phyloP scores from a whole-genome alignment of 768 basidiomycete genomes.

The Tylopilus intermedius region DNA sequence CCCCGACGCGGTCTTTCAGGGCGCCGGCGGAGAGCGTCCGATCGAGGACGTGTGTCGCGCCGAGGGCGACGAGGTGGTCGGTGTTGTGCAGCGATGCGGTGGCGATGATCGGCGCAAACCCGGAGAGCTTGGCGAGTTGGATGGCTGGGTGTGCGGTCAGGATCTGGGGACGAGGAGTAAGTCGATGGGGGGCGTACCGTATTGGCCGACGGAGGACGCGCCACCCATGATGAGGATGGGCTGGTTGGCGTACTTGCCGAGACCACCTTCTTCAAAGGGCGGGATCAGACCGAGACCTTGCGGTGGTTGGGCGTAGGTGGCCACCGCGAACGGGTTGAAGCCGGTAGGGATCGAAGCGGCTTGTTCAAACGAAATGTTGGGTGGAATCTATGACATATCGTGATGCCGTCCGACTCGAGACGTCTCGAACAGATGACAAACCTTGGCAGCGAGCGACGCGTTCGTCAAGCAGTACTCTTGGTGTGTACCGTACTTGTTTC shows the following conservation, averaged over 20 bases:
- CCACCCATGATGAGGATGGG: no score
- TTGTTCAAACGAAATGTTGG: conserved; percentile 32
- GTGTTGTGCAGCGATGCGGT: no score
- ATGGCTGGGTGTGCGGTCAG: no score
- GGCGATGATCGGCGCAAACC: no score
- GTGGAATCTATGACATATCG: conserved; percentile 24
- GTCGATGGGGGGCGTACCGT: no score
- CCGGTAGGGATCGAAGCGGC: conserved; percentile 33
- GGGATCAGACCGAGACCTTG: conserved; percentile 22
- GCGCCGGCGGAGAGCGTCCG: no score
- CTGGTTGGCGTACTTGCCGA: no score
- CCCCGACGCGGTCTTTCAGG: no score
- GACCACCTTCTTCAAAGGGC: conserved; percentile 25
- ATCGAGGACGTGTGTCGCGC: no score
- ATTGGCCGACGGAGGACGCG: not conserved
- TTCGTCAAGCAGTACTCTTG: conserved; percentile 17
- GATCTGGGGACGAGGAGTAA: no score
- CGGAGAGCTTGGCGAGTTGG: no score
- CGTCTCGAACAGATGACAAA: not conserved
- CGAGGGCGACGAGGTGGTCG: no score
- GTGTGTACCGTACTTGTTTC: not conserved
- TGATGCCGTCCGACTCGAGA: not conserved
- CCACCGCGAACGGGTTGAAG: conserved; percentile 31
- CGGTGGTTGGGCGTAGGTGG: conserved; percentile 27
- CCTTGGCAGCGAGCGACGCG: conserved; percentile 19